A percentile compares a stretch with the other conserved stretches of the same genome.
Evolutionary conservation across 129 eudicot species (phyloP).

Genomic region (Tanacetum coccineum): DNA sequence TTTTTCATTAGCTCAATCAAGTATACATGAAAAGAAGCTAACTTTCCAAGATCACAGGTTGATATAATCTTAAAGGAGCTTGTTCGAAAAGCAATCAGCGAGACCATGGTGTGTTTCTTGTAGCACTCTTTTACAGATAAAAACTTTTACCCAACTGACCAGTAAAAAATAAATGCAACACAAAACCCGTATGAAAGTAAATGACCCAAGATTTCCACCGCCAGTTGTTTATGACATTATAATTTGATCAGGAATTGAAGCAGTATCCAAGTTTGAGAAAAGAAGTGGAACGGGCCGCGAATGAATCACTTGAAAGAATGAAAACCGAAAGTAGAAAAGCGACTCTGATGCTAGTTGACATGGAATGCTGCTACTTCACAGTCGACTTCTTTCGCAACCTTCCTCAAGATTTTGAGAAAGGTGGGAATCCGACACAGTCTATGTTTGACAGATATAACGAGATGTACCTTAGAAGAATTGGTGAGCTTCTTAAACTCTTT

Average conservation of each 20-base stretch:
- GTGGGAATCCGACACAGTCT: conserved; percentile 41
- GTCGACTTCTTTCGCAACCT: conserved; percentile 45
- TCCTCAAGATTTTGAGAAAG: conserved; percentile 50
- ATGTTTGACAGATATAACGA: conserved; percentile 47
- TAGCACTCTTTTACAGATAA: not conserved
- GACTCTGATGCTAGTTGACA: conserved; percentile 47
- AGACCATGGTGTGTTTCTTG: conserved; percentile 42
- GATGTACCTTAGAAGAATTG: conserved; percentile 43
- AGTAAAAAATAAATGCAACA: not conserved
- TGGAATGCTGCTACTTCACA: conserved; percentile 51
- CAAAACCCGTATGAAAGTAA: not conserved
- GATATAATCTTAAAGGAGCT: conserved; percentile 45
- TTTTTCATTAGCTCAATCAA: not conserved
- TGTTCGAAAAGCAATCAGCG: conserved; percentile 43
- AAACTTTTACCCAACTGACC: not conserved
- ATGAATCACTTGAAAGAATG: conserved; percentile 42
- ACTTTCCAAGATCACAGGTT: conserved; percentile 33
- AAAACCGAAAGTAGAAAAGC: conserved; percentile 45
- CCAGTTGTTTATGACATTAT: not conserved
- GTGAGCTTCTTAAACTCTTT: conserved; percentile 17
- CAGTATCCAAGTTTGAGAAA: conserved; percentile 45
- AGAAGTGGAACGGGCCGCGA: conserved; percentile 46
- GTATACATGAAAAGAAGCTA: conserved; percentile 6
- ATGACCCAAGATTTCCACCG: not conserved
- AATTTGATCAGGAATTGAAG: conserved; percentile 39